These are phyloP conservation scores for Calonectria naviculata DNA, from an alignment of 2,329 filamentous ascomycete species.

Conservation along the genomic window DNA sequence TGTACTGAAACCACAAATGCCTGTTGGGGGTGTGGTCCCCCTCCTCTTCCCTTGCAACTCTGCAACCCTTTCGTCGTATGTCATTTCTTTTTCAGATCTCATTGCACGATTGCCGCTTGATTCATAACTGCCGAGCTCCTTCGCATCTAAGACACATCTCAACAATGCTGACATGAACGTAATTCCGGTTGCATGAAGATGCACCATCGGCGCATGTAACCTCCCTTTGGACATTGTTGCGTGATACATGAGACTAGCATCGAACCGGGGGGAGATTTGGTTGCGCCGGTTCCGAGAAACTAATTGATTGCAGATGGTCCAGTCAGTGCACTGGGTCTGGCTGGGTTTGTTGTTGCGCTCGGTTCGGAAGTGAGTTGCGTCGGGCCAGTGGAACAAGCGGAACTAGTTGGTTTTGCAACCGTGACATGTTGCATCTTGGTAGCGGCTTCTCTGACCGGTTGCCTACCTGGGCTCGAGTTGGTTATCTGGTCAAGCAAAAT, in stretches of 20 bases:
- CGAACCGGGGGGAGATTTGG: neutral
- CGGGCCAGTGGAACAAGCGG: neutral
- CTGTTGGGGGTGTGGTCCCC: conserved; percentile 12
- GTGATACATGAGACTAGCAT: neutral
- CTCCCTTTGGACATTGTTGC: neutral
- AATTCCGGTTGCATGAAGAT: conserved; percentile 18
- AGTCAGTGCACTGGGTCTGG: neutral
- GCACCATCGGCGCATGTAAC: conserved; percentile 6
- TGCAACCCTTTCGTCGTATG: conserved; percentile 7
- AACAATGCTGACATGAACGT: conserved; percentile 16
- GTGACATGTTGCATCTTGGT: neutral
- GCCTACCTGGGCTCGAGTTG: neutral
- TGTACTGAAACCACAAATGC: neutral
- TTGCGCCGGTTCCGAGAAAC: neutral
- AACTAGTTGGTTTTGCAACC: neutral
- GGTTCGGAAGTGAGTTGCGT: neutral
- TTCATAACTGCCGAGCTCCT: conserved; percentile 13
- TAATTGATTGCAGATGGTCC: conserved; percentile 6
- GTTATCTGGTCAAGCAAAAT: neutral
- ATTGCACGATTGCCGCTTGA: conserved; percentile 9
- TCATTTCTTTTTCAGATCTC: conserved; percentile 10
- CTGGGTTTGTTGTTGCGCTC: neutral
- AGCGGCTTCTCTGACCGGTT: neutral
- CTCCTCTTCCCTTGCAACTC: neutral
- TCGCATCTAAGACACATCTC: conserved; percentile 6